Evolutionary conservation across 345 rosid species (phyloP), one percentile per base, ranked within the genome.

Genomic region (Rubroshorea leprosula): DNA sequence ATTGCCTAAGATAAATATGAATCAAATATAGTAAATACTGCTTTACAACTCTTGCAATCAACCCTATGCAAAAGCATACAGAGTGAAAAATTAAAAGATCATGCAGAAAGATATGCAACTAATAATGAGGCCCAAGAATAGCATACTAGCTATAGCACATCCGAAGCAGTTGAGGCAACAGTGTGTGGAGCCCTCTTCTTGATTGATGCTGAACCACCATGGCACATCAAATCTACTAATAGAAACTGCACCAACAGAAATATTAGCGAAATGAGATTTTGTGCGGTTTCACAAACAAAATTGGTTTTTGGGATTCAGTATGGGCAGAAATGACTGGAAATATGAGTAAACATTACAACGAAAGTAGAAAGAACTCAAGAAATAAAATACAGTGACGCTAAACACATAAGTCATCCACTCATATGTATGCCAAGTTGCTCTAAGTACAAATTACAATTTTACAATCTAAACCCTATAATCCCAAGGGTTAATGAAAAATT

Each of bases 221-320:
- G 98, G 76, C 98, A 92, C 57, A 95, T 84, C 52, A 92, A 70
- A 74, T 92, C 98, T 13, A 92, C 89, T 46, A 84, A 71, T 62
- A 92, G 90, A 81, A 88, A 92, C 98, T 89, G 83, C 17, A 51
- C 50, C 64, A 68, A 26, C 21, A 64, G 41, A 20, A 49, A 39
- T 29, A 2, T 21, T 23, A 19, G 45, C 27, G 18, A 23, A 27
- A 43, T 57, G 26, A 60, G 51, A 43, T 22, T 38, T 43, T 59
- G 23, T 25, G 31, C 16, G 49, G 49, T 19, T 23, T 50, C 21
- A 45, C 25, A 56, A 31, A 20, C 24, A 17, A 26, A 44, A 44
- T n/a, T 13, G 47, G 17, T 5, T 44, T 44, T 9, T 2, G 17
- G 1, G 18, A 44, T 44, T 44, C 17, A 44, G 4, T 44, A 1